Percentiles rank a stretch among this genome's conserved stretches.
Evolutionary conservation across 352 stramenopile species (phyloP).

Genomic region (Globisporangium spinosum): DNA sequence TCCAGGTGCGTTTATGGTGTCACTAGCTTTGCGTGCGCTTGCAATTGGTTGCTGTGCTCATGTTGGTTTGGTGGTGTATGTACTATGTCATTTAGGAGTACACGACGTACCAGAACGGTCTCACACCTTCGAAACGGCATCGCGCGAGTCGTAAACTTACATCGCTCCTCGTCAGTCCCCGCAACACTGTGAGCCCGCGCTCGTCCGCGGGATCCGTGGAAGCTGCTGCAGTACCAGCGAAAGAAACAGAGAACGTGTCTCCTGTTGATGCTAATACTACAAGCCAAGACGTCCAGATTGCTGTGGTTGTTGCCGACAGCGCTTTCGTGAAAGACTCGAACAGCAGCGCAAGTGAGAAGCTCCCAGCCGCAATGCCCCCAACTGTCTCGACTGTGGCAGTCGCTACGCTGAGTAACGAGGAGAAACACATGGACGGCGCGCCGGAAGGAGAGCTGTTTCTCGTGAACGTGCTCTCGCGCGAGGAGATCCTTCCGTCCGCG

Average conservation of each 20-base stretch:
- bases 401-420: constrained; percentile 24
- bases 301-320: background rate
- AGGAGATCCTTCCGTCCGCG: constrained; percentile 38
- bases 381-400: constrained; percentile 7
- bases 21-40: background rate
- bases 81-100: constrained; percentile 11
- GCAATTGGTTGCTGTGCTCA: background rate
- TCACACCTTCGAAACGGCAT: constrained; percentile 12
- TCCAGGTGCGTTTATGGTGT: constrained; percentile 6
- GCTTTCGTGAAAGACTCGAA: background rate
- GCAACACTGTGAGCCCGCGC: background rate
- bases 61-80: background rate
- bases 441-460: constrained; percentile 57
- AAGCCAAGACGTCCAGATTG: background rate
- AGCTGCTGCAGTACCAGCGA: background rate
- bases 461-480: constrained; percentile 42
- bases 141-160: constrained; percentile 3
- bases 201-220: background rate
- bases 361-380: background rate
- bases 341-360: constrained; percentile 1
- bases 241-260: constrained; percentile 4
- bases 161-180: background rate
- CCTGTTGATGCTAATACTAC: background rate
- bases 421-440: constrained; percentile 42
- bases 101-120: constrained; percentile 10